Conservation (phyloP, 805 yeast genomes). For the Zygosaccharomyces siamensis region DNA sequence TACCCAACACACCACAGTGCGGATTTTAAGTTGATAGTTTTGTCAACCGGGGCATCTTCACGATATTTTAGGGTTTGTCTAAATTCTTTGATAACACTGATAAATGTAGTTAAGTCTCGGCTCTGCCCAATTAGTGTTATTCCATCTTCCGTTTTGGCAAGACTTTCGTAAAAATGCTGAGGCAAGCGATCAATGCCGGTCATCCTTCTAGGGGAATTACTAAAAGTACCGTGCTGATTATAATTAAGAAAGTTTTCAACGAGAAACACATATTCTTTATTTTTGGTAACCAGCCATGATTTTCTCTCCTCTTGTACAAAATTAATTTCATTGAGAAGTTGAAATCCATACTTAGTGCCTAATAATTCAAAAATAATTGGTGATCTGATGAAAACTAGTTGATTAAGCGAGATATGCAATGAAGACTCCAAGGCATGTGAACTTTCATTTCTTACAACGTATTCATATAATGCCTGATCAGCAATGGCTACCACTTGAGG, state of each 20-base stretch:
- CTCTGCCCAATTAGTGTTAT: slow-evolving; percentile 51
- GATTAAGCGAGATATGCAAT: slow-evolving; percentile 33
- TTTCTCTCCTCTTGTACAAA: slow-evolving; percentile 62
- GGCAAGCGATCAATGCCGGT: slow-evolving; percentile 37
- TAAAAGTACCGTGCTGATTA: slow-evolving; percentile 12
- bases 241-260: slow-evolving; percentile 41
- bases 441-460: slow-evolving; percentile 41
- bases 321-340: slow-evolving; percentile 52
- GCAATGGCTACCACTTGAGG: slow-evolving; percentile 52
- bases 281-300: slow-evolving; percentile 53
- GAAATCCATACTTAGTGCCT: slow-evolving; percentile 64
- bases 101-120: slow-evolving; percentile 42
- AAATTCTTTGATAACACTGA: slow-evolving; percentile 35
- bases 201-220: slow-evolving; percentile 12
- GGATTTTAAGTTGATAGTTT: slow-evolving; percentile 55
- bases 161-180: slow-evolving; percentile 70
- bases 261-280: slow-evolving; percentile 43
- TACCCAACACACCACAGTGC: slow-evolving; percentile 85
- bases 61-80: slow-evolving; percentile 19
- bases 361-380: slow-evolving; percentile 60
- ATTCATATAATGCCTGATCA: slow-evolving; percentile 49
- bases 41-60: slow-evolving; percentile 27
- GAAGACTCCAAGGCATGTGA: slow-evolving; percentile 23
- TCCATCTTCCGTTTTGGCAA: slow-evolving; percentile 80
- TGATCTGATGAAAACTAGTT: slow-evolving; percentile 48